Conservation (phyloP, 2,329 filamentous ascomycete species). For the Aspergillus felis region DNA sequence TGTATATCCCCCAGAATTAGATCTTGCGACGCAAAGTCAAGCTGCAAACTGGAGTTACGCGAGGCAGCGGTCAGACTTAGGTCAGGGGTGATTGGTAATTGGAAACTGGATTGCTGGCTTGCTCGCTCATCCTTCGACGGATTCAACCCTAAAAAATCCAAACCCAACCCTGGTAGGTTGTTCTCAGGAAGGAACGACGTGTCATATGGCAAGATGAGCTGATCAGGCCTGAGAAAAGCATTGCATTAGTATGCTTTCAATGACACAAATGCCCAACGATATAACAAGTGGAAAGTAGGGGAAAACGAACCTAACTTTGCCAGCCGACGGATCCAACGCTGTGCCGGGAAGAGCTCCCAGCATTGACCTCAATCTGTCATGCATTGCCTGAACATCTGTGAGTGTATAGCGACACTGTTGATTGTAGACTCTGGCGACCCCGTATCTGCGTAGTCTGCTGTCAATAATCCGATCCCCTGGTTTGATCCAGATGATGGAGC, state of each 20-base stretch:
- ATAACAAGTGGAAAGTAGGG: background rate
- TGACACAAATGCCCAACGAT: background rate
- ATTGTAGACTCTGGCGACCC: constrained; percentile 76
- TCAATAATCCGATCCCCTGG: background rate
- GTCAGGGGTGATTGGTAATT: constrained; percentile 32
- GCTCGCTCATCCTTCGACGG: constrained; percentile 29
- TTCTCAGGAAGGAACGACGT: constrained; percentile 71
- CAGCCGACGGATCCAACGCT: constrained; percentile 66
- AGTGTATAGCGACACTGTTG: constrained; percentile 88
- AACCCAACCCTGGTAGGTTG: constrained; percentile 56
- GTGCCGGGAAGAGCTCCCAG: constrained; percentile 55
- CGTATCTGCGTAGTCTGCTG: constrained; percentile 51
- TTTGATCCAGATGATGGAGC: background rate
- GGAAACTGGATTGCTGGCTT: constrained; percentile 29
- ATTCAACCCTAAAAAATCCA: constrained; percentile 48
- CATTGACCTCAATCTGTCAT: constrained; percentile 68
- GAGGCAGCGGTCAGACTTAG: constrained; percentile 27
- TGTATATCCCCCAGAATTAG: constrained; percentile 33
- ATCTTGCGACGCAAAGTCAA: constrained; percentile 49
- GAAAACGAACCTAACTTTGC: constrained; percentile 62
- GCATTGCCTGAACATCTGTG: constrained; percentile 70
- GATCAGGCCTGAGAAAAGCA: constrained; percentile 57
- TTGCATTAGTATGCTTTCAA: background rate
- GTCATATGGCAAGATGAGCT: constrained; percentile 77
- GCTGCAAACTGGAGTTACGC: constrained; percentile 28